phyloP scores from a whole-genome alignment of 192 early-diverging fungal genomes.

The Tieghemiomyces parasiticus region DNA sequence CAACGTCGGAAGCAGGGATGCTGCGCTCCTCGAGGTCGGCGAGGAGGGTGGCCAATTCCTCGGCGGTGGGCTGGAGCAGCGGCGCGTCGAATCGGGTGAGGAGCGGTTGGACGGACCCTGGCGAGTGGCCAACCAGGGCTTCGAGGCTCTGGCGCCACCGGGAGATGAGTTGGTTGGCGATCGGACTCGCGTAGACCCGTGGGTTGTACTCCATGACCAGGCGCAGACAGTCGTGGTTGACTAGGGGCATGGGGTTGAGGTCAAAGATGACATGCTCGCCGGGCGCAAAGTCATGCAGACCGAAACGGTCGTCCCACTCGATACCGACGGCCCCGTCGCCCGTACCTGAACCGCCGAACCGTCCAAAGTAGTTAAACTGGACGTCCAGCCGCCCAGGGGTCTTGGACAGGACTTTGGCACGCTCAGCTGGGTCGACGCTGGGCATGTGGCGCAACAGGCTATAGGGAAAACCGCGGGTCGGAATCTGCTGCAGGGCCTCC shows the following conservation, averaged over 20 bases:
- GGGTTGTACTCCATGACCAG: conserved; percentile 6
- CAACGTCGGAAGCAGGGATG: not conserved
- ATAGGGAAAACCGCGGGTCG: not conserved
- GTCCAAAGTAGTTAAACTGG: conserved; percentile 11
- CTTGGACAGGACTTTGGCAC: not conserved
- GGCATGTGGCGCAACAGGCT: not conserved
- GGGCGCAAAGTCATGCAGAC: conserved; percentile 2
- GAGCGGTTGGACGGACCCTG: not conserved
- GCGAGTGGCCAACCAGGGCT: not conserved
- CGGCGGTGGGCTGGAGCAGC: not conserved
- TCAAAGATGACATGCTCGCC: not conserved
- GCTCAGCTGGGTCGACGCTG: not conserved
- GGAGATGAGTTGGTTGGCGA: not conserved
- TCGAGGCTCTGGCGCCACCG: not conserved
- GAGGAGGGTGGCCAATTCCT: not conserved
- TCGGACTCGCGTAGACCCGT: not conserved
- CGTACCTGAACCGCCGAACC: not conserved
- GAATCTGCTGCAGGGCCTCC: conserved; percentile 10
- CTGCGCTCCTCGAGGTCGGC: not conserved
- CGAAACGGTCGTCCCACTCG: not conserved
- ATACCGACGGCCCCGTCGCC: not conserved
- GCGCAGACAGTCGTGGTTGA: not conserved
- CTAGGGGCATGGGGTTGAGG: not conserved
- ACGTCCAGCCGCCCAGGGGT: not conserved
- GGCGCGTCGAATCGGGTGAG: not conserved